Base-by-base conservation (phyloP, 2,329 filamentous ascomycete genomes). In the Nothophoma quercina region DNA sequence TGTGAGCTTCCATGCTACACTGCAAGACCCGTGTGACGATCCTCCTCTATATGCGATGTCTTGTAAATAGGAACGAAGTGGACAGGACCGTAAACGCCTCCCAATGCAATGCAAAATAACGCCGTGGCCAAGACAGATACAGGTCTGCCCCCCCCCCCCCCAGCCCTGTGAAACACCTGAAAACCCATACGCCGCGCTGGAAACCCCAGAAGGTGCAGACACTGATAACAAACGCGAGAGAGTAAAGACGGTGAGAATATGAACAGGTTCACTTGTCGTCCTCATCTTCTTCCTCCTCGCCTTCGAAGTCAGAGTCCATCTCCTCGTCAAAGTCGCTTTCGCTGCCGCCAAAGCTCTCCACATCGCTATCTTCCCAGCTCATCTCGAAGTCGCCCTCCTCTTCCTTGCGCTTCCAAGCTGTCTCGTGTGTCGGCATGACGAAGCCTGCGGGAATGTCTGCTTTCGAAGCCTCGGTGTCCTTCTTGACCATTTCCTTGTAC, bases 391-490 rank as follows among this genome's bases (percentile, higher is more conserved):
- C 90, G 32, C 89, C 86, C 3, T 87, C 84, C 30, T 64, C 63
- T 65, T 87, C 85, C 61, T 88, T 85, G 1, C 86, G 85, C 67
- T 76, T 77, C 63, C 76, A 91, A 75, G 69, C 88, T 75, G 81
- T 81, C 45, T 86, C 78, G 41, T 80, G 84, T 0, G 88, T 91
- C 0, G 95, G 95, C 88, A 98, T 93, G 48, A 85, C 81, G 58
- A 93, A 93, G 0, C 83, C 91, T 0, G 79, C 77, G 0, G 95
- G 93, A 2, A 96, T 91, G 68, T 96, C 90, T 58, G 82, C 78
- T 76, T 90, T 90, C 10, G 90, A 93, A 36, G 78, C 79, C 59
- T 89, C 86, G 4, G 95, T 88, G 25, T 91, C 85, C 34, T 85
- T 83, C 58, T 78, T 81, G 2, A 93, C 91, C 64, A 82, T 83